phyloP scores from a whole-genome alignment of 2,329 filamentous ascomycete genomes.

The Arthrobotrys conoides region DNA sequence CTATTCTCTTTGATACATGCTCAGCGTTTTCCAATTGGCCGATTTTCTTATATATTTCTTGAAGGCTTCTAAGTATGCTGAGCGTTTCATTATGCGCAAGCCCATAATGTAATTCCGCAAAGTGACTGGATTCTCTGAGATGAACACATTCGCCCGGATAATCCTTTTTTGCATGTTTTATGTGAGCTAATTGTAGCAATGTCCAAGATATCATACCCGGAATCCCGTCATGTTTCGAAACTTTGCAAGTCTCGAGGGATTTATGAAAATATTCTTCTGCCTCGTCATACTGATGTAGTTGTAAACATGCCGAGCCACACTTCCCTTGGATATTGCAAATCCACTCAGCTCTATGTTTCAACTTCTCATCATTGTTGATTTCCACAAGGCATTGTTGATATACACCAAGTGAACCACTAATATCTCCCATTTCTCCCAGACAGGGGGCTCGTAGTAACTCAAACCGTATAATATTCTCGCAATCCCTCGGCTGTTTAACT shows the following conservation, averaged over 20 bases:
- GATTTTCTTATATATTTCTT: background rate
- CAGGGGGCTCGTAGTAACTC: background rate
- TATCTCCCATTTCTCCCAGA: background rate
- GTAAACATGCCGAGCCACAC: background rate
- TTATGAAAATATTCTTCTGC: background rate
- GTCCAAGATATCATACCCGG: too few species aligned
- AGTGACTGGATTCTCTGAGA: background rate
- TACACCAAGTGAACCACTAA: background rate
- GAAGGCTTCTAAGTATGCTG: background rate
- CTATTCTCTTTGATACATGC: background rate
- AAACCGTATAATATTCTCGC: background rate
- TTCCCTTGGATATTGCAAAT: background rate
- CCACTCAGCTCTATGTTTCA: too few species aligned
- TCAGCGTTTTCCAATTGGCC: background rate
- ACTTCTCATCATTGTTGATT: background rate
- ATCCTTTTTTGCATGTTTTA: background rate
- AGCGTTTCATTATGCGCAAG: background rate
- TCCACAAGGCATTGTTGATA: background rate
- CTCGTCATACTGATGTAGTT: background rate
- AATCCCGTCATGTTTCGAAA: too few species aligned
- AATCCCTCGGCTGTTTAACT: background rate
- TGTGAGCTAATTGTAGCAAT: background rate
- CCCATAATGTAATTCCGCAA: background rate
- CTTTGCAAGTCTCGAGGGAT: background rate
- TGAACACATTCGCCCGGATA: background rate